Percentiles rank a stretch among this genome's conserved stretches.
Evolutionary conservation across 257 asterid species (phyloP).

Genomic region (Solanum peruvianum): DNA sequence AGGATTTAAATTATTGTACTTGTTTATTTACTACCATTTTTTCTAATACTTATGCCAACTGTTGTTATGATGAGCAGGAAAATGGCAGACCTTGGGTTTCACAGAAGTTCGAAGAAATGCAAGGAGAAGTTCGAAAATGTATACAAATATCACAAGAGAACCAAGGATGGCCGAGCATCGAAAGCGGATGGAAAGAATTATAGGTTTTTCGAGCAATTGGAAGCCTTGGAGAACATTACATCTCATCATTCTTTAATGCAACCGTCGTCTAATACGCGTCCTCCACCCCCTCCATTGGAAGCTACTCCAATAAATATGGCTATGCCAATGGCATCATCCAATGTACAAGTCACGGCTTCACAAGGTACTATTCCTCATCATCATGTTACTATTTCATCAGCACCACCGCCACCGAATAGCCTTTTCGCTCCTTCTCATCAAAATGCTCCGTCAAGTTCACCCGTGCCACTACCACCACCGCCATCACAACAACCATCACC

Average conservation of each 20-base stretch:
- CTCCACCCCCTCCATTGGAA: conserved; percentile 28
- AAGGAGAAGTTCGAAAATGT: conserved; percentile 92
- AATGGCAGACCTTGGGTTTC: conserved; percentile 90
- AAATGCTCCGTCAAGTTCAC: not conserved
- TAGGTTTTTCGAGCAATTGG: conserved; percentile 80
- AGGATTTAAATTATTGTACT: not conserved
- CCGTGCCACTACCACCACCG: not conserved
- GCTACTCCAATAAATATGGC: conserved; percentile 11
- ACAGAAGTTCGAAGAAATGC: conserved; percentile 76
- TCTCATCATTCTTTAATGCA: conserved; percentile 3
- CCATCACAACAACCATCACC: not conserved
- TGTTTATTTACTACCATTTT: not conserved
- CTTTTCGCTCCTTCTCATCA: not conserved
- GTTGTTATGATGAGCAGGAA: conserved; percentile 38
- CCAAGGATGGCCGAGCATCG: conserved; percentile 77
- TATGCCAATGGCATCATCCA: not conserved
- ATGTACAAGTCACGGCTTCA: conserved; percentile 7
- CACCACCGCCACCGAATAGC: conserved; percentile 10
- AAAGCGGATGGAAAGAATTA: conserved; percentile 80
- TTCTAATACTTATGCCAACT: not conserved
- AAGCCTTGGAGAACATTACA: conserved; percentile 48
- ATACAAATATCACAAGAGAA: conserved; percentile 81
- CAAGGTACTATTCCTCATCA: conserved; percentile 13
- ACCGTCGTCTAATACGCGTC: not conserved
- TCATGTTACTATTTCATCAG: conserved; percentile 46